Base-by-base conservation (phyloP, 495 filamentous ascomycete species). In the Cudoniella acicularis region DNA sequence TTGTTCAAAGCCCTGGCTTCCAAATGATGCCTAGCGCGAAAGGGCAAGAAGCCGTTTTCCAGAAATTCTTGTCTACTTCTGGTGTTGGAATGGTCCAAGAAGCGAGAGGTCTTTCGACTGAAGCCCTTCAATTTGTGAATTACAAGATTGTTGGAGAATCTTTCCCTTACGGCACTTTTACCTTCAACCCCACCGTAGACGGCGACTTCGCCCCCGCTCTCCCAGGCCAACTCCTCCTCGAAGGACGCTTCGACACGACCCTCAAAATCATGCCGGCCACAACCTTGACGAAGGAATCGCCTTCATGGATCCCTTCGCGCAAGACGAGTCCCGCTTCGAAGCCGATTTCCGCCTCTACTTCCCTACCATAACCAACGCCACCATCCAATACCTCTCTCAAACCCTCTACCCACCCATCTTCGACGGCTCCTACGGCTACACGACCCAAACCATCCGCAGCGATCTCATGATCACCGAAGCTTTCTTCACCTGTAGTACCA, bases 141-240 rank as follows among this genome's bases (percentile, higher is more conserved):
- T 67, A 72, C 3, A 68, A 71, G 13, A 73, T 83, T 43, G 70
- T 85, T 2, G 72, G 61, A 17, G 56, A 66, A 23, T 72, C 79
- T 0, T 3, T 65, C 0, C 24, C 52, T 8, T 81, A 77, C 57
- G 83, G 83, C 9, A 53, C 48, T 0, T 86, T 80, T 69, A 75
- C 73, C 0, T 88, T 83, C 61, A 79, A 80, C 0, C 83, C 83
- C 1, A 72, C 75, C 0, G 79, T 85, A 4, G 87, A 89, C 66
- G 84, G 82, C 10, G 61, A 67, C 11, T 85, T 86, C 58, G 80
- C 82, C 1, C 82, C 83, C 1, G 72, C 69, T 2, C 61, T 82
- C 16, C 83, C 85, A 2, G 76, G 79, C 3, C 72, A 80, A 41
- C 71, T 87, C n/a, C 74, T 90, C 0, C 67, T 77, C 1, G 60